Evolutionary conservation across 306 rosid genomes (phyloP).

Genomic region (Ammopiptanthus mongolicus): DNA sequence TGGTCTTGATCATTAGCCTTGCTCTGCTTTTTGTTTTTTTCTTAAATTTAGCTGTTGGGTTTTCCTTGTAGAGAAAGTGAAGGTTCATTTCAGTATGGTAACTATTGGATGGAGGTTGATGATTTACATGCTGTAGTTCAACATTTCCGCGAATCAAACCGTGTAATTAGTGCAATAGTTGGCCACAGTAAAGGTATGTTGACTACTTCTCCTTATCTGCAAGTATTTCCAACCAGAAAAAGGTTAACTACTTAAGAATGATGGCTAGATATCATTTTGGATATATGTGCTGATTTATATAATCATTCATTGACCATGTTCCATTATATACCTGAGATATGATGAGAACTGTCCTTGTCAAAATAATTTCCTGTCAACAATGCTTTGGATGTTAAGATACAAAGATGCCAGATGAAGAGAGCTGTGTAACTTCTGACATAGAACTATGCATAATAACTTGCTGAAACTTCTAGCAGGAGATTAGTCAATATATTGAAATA

Average conservation of each 20-base stretch:
- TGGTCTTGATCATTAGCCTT: not conserved
- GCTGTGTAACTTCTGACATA: not conserved
- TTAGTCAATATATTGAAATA: not conserved
- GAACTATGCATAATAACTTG: not conserved
- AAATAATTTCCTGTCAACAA: slow-evolving; percentile 12
- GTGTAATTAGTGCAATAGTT: slow-evolving; percentile 43
- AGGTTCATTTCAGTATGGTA: slow-evolving; percentile 54
- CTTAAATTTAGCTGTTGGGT: slow-evolving; percentile 18
- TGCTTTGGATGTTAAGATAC: not conserved
- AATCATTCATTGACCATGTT: not conserved
- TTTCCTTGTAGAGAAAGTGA: slow-evolving; percentile 62
- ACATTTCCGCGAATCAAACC: slow-evolving; percentile 47
- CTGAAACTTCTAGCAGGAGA: not conserved
- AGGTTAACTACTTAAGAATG: not conserved
- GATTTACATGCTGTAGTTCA: slow-evolving; percentile 54
- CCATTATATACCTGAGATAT: not conserved
- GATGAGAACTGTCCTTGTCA: not conserved
- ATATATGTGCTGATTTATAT: not conserved
- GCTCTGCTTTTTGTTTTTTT: not conserved
- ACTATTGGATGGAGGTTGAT: slow-evolving; percentile 53
- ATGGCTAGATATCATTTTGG: not conserved
- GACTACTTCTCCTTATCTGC: slow-evolving; percentile 5
- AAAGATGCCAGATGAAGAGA: not conserved
- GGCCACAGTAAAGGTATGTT: slow-evolving; percentile 80
- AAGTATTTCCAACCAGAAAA: not conserved